Conservation (phyloP, 805 yeast genomes). For the Wickerhamomyces kurtzmanii region DNA sequence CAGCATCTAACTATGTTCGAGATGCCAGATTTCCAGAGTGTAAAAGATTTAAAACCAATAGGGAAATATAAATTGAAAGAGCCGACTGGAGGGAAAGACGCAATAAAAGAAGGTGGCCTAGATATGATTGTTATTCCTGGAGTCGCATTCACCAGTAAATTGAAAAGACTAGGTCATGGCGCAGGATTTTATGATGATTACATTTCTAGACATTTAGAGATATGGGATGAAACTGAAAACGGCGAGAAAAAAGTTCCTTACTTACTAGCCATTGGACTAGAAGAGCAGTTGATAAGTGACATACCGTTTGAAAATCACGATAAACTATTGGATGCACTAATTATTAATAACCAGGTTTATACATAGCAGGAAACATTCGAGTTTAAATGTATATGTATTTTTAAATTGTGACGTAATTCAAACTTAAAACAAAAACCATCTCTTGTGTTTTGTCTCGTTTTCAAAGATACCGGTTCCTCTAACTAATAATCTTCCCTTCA, state of each 20-base stretch:
- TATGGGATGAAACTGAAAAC: too few species aligned
- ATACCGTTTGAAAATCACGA: slow-evolving; percentile 61
- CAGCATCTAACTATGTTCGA: slow-evolving; percentile 48
- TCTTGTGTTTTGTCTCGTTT: slow-evolving; percentile 18
- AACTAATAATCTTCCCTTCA: slow-evolving; percentile 46
- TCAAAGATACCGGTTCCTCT: slow-evolving; percentile 36
- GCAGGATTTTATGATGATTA: slow-evolving; percentile 87
- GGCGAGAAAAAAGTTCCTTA: slow-evolving; percentile 30
- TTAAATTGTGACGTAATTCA: too few species aligned
- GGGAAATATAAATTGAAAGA: slow-evolving; percentile 65
- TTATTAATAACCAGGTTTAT: slow-evolving; percentile 27
- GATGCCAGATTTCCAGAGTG: slow-evolving; percentile 30
- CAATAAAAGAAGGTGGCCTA: slow-evolving; percentile 27
- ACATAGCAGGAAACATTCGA: too few species aligned
- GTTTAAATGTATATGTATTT: too few species aligned
- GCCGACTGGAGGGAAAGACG: slow-evolving; percentile 36
- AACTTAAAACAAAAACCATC: slow-evolving; percentile 11
- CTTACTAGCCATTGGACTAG: slow-evolving; percentile 56
- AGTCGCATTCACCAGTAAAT: slow-evolving; percentile 52
- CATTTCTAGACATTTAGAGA: slow-evolving; percentile 33
- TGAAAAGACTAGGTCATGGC: slow-evolving; percentile 75
- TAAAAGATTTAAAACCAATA: slow-evolving; percentile 41
- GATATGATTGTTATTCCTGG: slow-evolving; percentile 82
- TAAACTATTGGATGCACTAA: slow-evolving; percentile 42
- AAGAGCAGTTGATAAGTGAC: slow-evolving; percentile 44